Evolutionary conservation across 495 filamentous ascomycete genomes (phyloP), one percentile per base, ranked within the genome.

Genomic region (Penicillium salamii): DNA sequence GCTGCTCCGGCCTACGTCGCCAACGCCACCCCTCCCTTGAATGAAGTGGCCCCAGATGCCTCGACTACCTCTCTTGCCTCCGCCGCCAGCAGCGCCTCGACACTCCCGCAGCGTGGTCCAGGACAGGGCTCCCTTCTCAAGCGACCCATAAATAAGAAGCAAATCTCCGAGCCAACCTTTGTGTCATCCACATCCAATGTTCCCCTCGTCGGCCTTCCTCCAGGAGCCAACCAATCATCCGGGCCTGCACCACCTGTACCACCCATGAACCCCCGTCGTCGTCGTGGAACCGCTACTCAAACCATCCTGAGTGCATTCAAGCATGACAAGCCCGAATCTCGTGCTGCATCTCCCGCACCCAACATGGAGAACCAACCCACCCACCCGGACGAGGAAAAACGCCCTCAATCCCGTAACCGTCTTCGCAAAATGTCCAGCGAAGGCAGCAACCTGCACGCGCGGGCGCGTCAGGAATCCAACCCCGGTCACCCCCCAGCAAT

Each of bases 141-240:
- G 72, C 81, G 81, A 31, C 72, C 79, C 0, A 72, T 93, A 39
- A 84, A 82, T 57, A 90, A 92, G 59, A 71, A 77, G 28, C 81
- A 86, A 21, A 95, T 96, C 32, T 92, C 89, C 3, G 90, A 93
- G 54, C 90, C 90, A 0, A 87, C 79, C 0, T 86, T 95, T 47
- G 66, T 92, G n/a, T 87, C 81, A 28, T 81, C 78, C 17, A 93
- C 89, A 7, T 90, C 85, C 8, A 84, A 83, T 35, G 78, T 93
- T 13, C 81, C 84, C 3, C 83, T 81, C 0, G 75, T 87, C 11
- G 77, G 79, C 32, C 71, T 89, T 3, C 84, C 84, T 3, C 55
- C 74, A 51, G 69, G 75, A 45, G 57, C 78, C 38, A 54, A 66
- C 3, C 37, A 75, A 35, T 65, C 75, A 45, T 68, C 69, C 21